These are phyloP conservation scores for Lepidium didymum DNA, from an alignment of 345 rosid genomes.

Conservation along the genomic window DNA sequence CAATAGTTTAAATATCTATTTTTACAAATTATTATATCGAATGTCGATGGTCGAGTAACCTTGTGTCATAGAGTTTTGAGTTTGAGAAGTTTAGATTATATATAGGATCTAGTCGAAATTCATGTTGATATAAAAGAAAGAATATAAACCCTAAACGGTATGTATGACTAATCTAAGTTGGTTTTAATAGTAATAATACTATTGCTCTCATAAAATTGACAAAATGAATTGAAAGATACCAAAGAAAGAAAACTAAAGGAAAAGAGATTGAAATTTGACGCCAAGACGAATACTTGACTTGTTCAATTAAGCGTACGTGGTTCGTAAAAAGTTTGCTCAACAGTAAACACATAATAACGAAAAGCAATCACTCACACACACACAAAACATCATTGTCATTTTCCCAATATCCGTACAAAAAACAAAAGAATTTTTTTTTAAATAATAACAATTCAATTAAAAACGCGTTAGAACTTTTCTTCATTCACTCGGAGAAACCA, in stretches of 20 bases:
- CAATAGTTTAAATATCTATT: no score
- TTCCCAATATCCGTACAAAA: constrained; percentile 1
- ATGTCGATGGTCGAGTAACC: no score
- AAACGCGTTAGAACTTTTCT: constrained; percentile 34
- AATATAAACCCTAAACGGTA: no score
- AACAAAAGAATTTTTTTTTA: no score
- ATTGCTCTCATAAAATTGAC: neutral
- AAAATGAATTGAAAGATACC: neutral
- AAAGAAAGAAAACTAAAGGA: neutral
- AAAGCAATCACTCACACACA: constrained; percentile 6
- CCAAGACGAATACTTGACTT: constrained; percentile 15
- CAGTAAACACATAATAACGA: constrained; percentile 1
- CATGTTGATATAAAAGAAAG: no score
- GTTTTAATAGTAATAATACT: no score
- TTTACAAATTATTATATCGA: no score
- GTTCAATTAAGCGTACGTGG: constrained; percentile 15
- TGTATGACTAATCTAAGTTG: no score
- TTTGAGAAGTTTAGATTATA: no score
- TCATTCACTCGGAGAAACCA: constrained; percentile 52
- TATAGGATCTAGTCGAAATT: no score
- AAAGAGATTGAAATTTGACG: constrained; percentile 20
- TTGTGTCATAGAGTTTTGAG: no score
- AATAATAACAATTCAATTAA: no score
- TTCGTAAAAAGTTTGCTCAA: constrained; percentile 2
- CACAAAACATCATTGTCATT: neutral